Base-by-base conservation (phyloP, 306 rosid genomes). In the Cucumis cinereus region DNA sequence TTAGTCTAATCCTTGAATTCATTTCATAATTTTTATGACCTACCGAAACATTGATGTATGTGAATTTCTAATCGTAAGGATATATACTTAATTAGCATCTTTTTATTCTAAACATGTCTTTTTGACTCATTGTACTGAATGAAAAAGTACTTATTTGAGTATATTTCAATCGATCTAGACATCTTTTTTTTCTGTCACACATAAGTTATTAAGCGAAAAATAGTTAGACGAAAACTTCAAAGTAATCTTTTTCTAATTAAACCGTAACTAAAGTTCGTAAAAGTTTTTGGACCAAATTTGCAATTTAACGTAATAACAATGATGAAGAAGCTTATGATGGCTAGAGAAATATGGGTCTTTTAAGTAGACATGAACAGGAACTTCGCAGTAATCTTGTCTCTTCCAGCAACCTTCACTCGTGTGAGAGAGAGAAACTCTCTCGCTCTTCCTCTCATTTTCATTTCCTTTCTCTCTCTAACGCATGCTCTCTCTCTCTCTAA, bases 321-420 rank as follows among this genome's bases (percentile, higher is more conserved):
- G 23, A 22, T 3, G 30, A 50, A 61, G 20, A 57, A 49, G 50
- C 12, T 45, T 36, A 62, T 57, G 59, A 86, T 81, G 84, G 79
- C 58, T 79, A 47, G 67, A 50, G 57, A 86, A 59, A 74, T 82
- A 84, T 82, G 79, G 84, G 75, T 20, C 80, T 79, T 77, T 24
- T 72, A 26, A 41, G 71, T 23, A 83, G 88, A 81, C 90, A 85
- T 82, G 59, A 56, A 76, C 84, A 38, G 78, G 11, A 30, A n/a
- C 20, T 78, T 24, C 53, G 79, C 82, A 78, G 77, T 78, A 76
- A 55, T 47, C 16, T 80, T 71, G 84, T 85, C 81, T 60, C 81
- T 66, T 68, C 70, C 69, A 72, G 53, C 52, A 52, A 17, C 78
- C 43, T 49, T 22, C 71, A 12, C n/a, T 60, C 74, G 9, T 76